Conservation (phyloP, 75 land plant genomes). For the Adiantum capillusveneris region DNA sequence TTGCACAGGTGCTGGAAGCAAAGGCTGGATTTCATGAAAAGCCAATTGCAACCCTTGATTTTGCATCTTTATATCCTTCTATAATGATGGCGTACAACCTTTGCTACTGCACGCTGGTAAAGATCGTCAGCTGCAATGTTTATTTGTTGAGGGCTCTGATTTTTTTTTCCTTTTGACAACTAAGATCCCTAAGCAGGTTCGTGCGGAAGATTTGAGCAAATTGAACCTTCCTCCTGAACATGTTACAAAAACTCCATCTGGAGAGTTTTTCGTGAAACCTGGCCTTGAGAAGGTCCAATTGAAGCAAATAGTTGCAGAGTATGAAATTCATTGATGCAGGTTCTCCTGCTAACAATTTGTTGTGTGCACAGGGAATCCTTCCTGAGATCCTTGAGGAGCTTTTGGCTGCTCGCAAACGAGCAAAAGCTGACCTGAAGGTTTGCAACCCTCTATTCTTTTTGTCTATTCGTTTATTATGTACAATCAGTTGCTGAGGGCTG, state of each 20-base stretch:
- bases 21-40: slow-evolving; percentile 87
- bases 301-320: not conserved
- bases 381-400: slow-evolving; percentile 97
- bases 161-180: not conserved
- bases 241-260: slow-evolving; percentile 85
- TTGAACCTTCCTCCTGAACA: slow-evolving; percentile 73
- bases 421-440: slow-evolving; percentile 98
- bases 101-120: slow-evolving; percentile 94
- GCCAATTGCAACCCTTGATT: slow-evolving; percentile 97
- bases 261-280: slow-evolving; percentile 85
- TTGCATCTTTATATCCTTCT: slow-evolving; percentile 97
- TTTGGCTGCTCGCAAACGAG: slow-evolving; percentile 87
- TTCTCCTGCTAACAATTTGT: no score
- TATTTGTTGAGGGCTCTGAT: not conserved
- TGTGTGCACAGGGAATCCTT: slow-evolving; percentile 68
- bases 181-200: slow-evolving; percentile 34
- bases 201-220: slow-evolving; percentile 63
- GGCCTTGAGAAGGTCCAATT: slow-evolving; percentile 67
- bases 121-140: no score
- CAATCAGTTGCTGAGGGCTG: no score
- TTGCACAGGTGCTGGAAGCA: slow-evolving; percentile 80
- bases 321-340: no score
- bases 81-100: slow-evolving; percentile 99
- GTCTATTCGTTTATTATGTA: no score
- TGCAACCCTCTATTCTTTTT: not conserved